phyloP scores from a whole-genome alignment of 73 alveolate genomes.

The Effrenium voratum region DNA sequence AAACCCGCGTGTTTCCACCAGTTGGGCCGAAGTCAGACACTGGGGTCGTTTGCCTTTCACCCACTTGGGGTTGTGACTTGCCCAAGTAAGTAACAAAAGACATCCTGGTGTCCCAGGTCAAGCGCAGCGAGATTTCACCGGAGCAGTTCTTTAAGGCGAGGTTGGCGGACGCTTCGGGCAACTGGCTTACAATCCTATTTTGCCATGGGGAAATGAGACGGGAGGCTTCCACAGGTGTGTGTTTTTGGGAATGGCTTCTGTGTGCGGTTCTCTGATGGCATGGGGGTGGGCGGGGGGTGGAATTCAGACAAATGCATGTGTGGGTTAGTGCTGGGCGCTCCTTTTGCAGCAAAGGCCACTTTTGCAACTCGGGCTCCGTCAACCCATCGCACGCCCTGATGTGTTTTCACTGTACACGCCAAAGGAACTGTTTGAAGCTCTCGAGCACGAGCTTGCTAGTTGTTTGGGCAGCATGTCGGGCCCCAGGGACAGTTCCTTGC shows the following conservation, averaged over 20 bases:
- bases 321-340: too few relatives aligned
- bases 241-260: neutral
- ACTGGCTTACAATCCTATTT: too few relatives aligned
- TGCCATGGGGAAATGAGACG: neutral
- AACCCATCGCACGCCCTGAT: too few relatives aligned
- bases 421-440: neutral
- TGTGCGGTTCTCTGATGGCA: too few relatives aligned
- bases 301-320: too few relatives aligned
- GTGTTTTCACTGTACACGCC: too few relatives aligned
- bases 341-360: too few relatives aligned
- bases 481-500: neutral
- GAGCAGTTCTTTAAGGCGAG: conserved; percentile 52
- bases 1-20: neutral
- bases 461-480: neutral
- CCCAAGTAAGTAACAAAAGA: too few relatives aligned
- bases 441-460: neutral
- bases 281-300: too few relatives aligned
- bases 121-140: conserved; percentile 16
- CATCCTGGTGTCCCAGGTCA: neutral
- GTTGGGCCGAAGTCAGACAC: neutral
- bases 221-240: neutral
- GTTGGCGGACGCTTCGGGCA: too few relatives aligned
- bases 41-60: neutral
- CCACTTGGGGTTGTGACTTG: neutral
- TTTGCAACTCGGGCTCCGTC: too few relatives aligned